These are phyloP conservation scores for Kitagawia praeruptora DNA, from an alignment of 129 eudicot genomes.

Conservation along the genomic window DNA sequence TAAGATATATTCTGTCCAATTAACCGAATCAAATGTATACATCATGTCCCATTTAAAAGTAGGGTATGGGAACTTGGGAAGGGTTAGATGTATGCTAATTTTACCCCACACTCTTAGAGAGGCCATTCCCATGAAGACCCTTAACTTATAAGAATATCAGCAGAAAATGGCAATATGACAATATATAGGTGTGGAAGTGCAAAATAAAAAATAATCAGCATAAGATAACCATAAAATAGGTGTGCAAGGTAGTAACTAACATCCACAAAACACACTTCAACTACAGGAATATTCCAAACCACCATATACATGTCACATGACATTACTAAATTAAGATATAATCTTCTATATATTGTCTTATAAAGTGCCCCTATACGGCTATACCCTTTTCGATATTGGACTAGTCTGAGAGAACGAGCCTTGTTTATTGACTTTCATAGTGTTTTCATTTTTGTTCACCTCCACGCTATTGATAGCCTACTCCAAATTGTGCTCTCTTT, in stretches of 20 bases:
- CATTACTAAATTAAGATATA: not conserved
- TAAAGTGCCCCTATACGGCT: not conserved
- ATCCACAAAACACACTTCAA: not conserved
- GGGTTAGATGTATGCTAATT: not conserved
- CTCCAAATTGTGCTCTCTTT: not conserved
- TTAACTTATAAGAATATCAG: not conserved
- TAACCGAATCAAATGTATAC: not conserved
- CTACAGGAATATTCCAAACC: not conserved
- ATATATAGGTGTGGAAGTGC: not conserved
- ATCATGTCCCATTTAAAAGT: not conserved
- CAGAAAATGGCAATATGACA: not conserved
- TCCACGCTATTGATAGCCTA: not conserved
- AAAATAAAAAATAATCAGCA: not conserved
- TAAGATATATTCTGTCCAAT: constrained; percentile 4
- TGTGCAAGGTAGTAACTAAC: not conserved
- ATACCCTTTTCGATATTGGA: not conserved
- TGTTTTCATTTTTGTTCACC: not conserved
- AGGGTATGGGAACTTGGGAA: not conserved
- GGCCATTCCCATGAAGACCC: not conserved
- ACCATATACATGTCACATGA: not conserved
- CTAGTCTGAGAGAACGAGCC: not conserved
- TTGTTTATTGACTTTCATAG: not conserved
- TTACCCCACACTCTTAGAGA: not conserved
- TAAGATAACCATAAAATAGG: not conserved
- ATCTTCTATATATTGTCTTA: not conserved